These are phyloP conservation scores for Quercus ilex DNA, from an alignment of 306 rosid species.

Conservation along the genomic window DNA sequence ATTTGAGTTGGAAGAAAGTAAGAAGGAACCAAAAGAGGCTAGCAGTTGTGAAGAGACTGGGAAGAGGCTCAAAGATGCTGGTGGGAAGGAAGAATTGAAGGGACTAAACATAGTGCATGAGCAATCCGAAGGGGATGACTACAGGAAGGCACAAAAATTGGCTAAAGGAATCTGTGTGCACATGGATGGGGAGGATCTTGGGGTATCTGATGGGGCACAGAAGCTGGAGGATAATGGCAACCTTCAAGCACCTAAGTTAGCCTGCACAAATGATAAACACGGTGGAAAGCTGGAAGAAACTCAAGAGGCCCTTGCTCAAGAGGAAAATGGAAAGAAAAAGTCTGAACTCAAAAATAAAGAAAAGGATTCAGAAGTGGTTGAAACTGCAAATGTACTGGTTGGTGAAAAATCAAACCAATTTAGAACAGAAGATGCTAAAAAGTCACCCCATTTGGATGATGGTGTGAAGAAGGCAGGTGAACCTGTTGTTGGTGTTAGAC, in stretches of 20 bases:
- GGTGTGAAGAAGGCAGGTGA: slow-evolving; percentile 30
- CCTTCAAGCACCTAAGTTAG: slow-evolving; percentile 25
- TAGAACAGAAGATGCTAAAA: slow-evolving; percentile 30
- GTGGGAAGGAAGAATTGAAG: slow-evolving; percentile 16
- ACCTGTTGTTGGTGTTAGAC: slow-evolving; percentile 33
- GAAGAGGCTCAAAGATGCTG: slow-evolving; percentile 26
- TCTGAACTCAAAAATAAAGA: slow-evolving; percentile 23
- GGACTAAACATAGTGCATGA: slow-evolving; percentile 21
- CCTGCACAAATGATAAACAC: slow-evolving; percentile 29
- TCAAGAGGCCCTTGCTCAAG: slow-evolving; percentile 31
- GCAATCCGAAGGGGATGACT: slow-evolving; percentile 21
- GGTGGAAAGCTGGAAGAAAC: slow-evolving; percentile 24
- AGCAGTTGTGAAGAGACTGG: slow-evolving; percentile 21
- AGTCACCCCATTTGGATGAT: slow-evolving; percentile 27
- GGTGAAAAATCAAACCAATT: slow-evolving; percentile 9
- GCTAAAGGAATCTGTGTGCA: slow-evolving; percentile 23
- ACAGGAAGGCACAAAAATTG: slow-evolving; percentile 20
- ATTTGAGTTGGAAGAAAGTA: slow-evolving; percentile 32
- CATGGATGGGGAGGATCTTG: slow-evolving; percentile 18
- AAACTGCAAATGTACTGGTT: slow-evolving; percentile 23
- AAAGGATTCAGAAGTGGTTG: slow-evolving; percentile 28
- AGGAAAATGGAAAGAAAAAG: slow-evolving; percentile 25
- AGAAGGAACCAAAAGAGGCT: slow-evolving; percentile 23
- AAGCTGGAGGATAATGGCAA: slow-evolving; percentile 23
- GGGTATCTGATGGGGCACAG: slow-evolving; percentile 20